These are phyloP conservation scores for Daldinia sp. DNA, from an alignment of 2,329 filamentous ascomycete genomes.

Conservation along the genomic window DNA sequence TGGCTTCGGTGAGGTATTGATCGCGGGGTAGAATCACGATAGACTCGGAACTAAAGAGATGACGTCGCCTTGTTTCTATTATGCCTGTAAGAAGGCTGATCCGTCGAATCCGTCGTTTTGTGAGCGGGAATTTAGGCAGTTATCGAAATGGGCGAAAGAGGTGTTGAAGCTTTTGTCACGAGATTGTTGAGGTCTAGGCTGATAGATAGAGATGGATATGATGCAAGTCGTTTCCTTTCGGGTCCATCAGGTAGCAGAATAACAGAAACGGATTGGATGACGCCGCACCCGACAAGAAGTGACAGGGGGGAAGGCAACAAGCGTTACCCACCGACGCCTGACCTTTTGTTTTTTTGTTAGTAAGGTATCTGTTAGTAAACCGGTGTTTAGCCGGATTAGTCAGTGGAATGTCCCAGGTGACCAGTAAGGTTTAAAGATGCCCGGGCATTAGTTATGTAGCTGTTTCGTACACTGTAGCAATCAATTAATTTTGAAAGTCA, in stretches of 20 bases:
- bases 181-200: conserved; percentile 37
- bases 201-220: conserved; percentile 5
- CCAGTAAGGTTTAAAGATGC: not conserved
- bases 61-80: conserved; percentile 29
- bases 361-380: not conserved
- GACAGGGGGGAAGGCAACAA: conserved; percentile 13
- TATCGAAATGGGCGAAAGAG: conserved; percentile 11
- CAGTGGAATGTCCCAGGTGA: not conserved
- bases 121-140: not conserved
- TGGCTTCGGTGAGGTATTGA: conserved; percentile 27
- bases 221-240: conserved; percentile 10
- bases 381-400: conserved; percentile 35
- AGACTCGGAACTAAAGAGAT: conserved; percentile 28
- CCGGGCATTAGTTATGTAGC: not conserved
- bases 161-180: conserved; percentile 17
- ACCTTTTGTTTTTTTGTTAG: not conserved
- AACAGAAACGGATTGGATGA: conserved; percentile 29
- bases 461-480: not conserved
- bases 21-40: conserved; percentile 44
- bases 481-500: not conserved
- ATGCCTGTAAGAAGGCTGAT: conserved; percentile 10
- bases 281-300: conserved; percentile 24
- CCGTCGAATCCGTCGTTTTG: not conserved
- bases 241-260: conserved; percentile 10
- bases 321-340: not conserved